Evolutionary conservation across 2,329 filamentous ascomycete genomes (phyloP), one percentile per base, ranked within the genome.

Genomic region (Beauveria sp.): DNA sequence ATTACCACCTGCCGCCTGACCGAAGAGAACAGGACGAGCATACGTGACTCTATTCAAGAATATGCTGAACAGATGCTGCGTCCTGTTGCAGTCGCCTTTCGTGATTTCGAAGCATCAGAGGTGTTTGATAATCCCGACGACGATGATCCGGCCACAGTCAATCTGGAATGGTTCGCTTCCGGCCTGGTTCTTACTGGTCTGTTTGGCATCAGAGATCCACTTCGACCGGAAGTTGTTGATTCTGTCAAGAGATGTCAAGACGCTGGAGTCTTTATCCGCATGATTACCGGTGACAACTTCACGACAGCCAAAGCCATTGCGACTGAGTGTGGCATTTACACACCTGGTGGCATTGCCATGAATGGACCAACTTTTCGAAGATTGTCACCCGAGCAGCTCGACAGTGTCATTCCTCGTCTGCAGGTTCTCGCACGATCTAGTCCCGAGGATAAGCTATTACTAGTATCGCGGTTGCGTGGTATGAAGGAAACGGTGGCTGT

Each of bases 341-440:
- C 80, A 24, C 63, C 72, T n/a, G 83, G 67, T 10, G 83, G 83
- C 64, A 81, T 87, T 47, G 84, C 84, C 64, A 86, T 88, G 73
- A 73, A 77, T 18, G 75, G 75, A 0, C 66, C 62, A 69, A 84
- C 69, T 75, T 88, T 88, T 77, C 63, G 85, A 75, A 72, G 83
- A 79, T 72, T 77, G 3, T 69, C 67, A 1, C 85, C 86, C 43
- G 53, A 81, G 70, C 67, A 79, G 18, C 68, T 74, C 70, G 71
- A 82, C 56, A 75, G 76, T 2, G 73, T 84, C 24, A 83, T 87
- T 46, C 84, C 83, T 6, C 81, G 85, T 51, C 78, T 90, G 2
- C 86, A 87, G 66, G 85, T 90, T 20, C 78, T 90, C 50, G 87
- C 87, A 30, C 80, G 86, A 55, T 88, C 86, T 0, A 88, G 84